Evolutionary conservation across 192 early-diverging fungal species (phyloP).

Genomic region (Umbelopsis sp.): DNA sequence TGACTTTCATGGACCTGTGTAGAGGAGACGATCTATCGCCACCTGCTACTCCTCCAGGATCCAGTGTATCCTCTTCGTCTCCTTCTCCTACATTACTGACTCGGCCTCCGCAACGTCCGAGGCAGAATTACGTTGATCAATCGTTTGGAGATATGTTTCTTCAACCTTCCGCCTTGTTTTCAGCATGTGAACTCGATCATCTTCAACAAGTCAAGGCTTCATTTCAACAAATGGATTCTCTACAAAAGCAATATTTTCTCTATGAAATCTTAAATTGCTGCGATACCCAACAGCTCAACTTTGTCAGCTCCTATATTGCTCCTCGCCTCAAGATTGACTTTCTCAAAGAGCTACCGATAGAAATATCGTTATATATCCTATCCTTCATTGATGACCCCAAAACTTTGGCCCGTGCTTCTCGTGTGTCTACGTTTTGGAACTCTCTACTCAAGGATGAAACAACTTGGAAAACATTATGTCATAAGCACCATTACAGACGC

Average conservation of each 20-base stretch:
- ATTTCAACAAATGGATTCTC: constrained; percentile 38
- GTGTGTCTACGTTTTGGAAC: constrained; percentile 69
- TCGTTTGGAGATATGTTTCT: constrained; percentile 17
- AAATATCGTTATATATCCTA: constrained; percentile 81
- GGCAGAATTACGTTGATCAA: constrained; percentile 18
- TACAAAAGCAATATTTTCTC: constrained; percentile 40
- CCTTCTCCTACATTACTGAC: constrained; percentile 16
- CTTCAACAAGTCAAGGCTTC: constrained; percentile 32
- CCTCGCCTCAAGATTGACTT: constrained; percentile 88
- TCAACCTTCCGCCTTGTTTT: constrained; percentile 21
- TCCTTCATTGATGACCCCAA: constrained; percentile 81
- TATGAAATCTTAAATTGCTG: constrained; percentile 50
- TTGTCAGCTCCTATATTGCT: constrained; percentile 51
- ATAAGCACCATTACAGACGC: constrained; percentile 39
- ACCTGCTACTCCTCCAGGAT: constrained; percentile 38
- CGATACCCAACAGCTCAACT: constrained; percentile 51
- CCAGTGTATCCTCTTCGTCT: constrained; percentile 20
- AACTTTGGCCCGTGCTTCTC: constrained; percentile 71
- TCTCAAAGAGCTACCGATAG: constrained; percentile 74
- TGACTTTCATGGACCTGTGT: constrained; percentile 32
- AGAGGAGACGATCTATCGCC: constrained; percentile 38
- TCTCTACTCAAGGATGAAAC: constrained; percentile 53
- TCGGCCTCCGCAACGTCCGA: constrained; percentile 17
- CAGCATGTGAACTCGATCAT: constrained; percentile 24
- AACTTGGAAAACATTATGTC: constrained; percentile 45